These are phyloP conservation scores for Kingdonia uniflora DNA, from an alignment of 164 flowering plant genomes.

Conservation along the genomic window DNA sequence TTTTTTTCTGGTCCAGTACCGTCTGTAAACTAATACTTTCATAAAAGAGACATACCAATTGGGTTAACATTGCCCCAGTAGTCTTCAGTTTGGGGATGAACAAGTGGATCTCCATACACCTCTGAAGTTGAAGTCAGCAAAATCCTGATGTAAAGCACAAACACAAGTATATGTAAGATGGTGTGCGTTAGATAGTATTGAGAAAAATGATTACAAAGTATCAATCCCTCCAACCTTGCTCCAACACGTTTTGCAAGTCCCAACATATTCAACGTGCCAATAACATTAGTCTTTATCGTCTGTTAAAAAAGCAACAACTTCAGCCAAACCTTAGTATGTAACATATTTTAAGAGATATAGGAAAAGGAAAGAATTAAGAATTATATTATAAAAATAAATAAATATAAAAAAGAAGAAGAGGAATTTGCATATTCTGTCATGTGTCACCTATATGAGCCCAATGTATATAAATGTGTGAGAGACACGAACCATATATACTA, in stretches of 20 bases:
- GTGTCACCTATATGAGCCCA: too few relatives aligned
- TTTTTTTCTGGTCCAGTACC: too few relatives aligned
- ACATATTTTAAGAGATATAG: too few relatives aligned
- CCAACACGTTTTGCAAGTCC: slow-evolving; percentile 99
- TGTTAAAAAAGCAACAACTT: slow-evolving; percentile 14
- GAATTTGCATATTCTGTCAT: not conserved
- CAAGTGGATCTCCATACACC: slow-evolving; percentile 98
- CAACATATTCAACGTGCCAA: slow-evolving; percentile 95
- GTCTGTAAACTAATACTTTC: too few relatives aligned
- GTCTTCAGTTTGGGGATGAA: slow-evolving; percentile 85
- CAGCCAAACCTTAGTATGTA: too few relatives aligned
- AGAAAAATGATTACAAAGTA: too few relatives aligned
- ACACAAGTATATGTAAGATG: not conserved
- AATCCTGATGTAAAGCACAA: slow-evolving; percentile 36
- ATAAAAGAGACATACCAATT: slow-evolving; percentile 46
- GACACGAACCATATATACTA: slow-evolving; percentile 2
- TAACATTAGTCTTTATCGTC: slow-evolving; percentile 95
- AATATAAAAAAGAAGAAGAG: not conserved
- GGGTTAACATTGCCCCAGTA: slow-evolving; percentile 99
- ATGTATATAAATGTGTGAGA: too few relatives aligned
- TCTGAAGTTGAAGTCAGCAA: slow-evolving; percentile 94
- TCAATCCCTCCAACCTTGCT: slow-evolving; percentile 52
- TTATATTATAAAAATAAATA: not conserved
- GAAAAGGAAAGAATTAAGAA: too few relatives aligned
- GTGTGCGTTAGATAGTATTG: too few relatives aligned